Percentiles rank a stretch among this genome's conserved stretches.
Conservation (phyloP, 2,329 filamentous ascomycete genomes). For the Fusarium aywerte region DNA sequence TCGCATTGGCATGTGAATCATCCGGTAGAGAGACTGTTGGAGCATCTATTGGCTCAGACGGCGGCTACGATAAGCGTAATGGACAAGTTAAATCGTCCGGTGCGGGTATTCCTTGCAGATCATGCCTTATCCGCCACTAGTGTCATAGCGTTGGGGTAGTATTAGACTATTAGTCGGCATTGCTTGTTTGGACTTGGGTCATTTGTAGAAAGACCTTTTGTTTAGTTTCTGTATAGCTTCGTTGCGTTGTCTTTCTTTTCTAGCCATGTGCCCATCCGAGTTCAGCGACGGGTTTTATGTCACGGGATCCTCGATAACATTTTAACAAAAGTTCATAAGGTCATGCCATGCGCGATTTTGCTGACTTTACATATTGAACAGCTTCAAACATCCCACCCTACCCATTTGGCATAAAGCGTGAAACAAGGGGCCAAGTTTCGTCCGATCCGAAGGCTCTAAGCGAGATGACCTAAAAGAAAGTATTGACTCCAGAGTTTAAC, state of each 20-base stretch:
- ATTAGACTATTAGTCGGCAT: background rate
- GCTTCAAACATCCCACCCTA: no score
- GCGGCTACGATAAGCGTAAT: conserved; percentile 31
- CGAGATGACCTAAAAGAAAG: no score
- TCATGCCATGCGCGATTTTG: background rate
- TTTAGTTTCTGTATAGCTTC: background rate
- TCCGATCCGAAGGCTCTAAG: no score
- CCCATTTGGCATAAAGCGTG: no score
- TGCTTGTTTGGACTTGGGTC: background rate
- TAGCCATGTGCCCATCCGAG: background rate
- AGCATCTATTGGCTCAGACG: conserved; percentile 1
- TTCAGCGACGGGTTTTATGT: no score
- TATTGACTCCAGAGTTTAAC: no score
- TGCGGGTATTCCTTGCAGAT: conserved; percentile 31
- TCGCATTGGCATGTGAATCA: background rate
- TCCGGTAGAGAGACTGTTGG: background rate
- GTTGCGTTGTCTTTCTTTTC: background rate
- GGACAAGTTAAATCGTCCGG: conserved; percentile 11
- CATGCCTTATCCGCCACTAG: conserved; percentile 19
- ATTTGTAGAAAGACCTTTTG: background rate
- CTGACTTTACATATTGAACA: no score
- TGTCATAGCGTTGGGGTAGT: background rate
- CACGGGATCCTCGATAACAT: no score
- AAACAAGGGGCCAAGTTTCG: no score
- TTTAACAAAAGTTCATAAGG: no score